Conservation (phyloP, 2,329 filamentous ascomycete genomes). For the Colletotrichum horii region DNA sequence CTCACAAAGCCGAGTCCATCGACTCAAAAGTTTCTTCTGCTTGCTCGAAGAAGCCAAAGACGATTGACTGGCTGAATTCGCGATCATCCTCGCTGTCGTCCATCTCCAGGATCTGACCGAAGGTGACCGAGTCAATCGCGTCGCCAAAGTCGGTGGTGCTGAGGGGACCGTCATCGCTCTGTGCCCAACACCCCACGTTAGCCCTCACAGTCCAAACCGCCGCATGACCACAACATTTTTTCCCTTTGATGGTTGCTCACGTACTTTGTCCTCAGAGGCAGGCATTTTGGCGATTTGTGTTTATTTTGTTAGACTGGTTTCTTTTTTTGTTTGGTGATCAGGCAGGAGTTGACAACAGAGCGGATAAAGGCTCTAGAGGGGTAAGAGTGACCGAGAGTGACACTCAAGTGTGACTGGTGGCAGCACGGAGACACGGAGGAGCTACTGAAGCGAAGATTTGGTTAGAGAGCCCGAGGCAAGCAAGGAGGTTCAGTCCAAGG, state of each 20-base stretch:
- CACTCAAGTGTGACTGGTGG: background rate
- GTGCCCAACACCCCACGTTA: conserved; percentile 15
- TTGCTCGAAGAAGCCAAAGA: conserved; percentile 92
- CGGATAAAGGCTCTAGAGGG: conserved; percentile 3
- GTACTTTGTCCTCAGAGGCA: conserved; percentile 35
- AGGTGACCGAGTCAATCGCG: conserved; percentile 79
- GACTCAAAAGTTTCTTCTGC: conserved; percentile 83
- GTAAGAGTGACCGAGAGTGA: background rate
- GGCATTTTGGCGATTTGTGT: conserved; percentile 17
- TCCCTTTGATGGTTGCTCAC: conserved; percentile 26
- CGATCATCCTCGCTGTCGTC: conserved; percentile 86
- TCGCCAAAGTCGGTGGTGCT: conserved; percentile 62
- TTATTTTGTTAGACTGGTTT: background rate
- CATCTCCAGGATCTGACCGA: conserved; percentile 98
- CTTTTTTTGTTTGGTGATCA: background rate
- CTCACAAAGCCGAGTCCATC: conserved; percentile 87
- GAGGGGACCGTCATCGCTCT: conserved; percentile 27
- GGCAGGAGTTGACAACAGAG: background rate
- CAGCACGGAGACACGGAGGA: conserved; percentile 11
- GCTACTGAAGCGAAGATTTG: conserved; percentile 13
- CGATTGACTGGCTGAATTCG: conserved; percentile 89
- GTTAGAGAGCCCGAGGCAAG: conserved; percentile 8
- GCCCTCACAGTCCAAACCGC: conserved; percentile 20
- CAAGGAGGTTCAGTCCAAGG: conserved; percentile 4
- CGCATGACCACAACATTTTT: conserved; percentile 29